These are phyloP conservation scores for Erysimum cheiranthoides DNA, from an alignment of 345 rosid species.

Conservation along the genomic window DNA sequence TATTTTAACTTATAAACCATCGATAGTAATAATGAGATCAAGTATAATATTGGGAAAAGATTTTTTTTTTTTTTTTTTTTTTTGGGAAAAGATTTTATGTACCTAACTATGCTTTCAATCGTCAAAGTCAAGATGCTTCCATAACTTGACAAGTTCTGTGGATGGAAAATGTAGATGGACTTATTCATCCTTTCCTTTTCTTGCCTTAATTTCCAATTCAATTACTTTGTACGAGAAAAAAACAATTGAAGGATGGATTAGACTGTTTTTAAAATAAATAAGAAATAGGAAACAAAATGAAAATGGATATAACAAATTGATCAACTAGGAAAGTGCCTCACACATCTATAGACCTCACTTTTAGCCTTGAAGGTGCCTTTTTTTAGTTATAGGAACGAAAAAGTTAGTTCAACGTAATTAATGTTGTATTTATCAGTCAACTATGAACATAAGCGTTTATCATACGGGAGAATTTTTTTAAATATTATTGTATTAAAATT, in stretches of 20 bases:
- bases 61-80: too few species aligned
- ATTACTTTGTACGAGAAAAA: background rate
- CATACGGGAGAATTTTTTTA: background rate
- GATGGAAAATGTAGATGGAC: conserved; percentile 7
- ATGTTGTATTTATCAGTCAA: conserved; percentile 21
- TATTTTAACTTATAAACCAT: conserved; percentile 8
- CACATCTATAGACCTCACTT: conserved; percentile 13
- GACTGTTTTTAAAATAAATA: background rate
- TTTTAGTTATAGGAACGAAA: conserved; percentile 3
- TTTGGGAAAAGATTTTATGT: conserved; percentile 2
- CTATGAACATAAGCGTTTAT: conserved; percentile 14
- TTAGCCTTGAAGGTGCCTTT: conserved; percentile 20
- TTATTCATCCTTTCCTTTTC: conserved; percentile 21
- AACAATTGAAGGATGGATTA: background rate
- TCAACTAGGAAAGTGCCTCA: conserved; percentile 8
- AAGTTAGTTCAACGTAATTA: conserved; percentile 1
- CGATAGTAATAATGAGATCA: conserved; percentile 22
- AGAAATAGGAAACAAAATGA: background rate
- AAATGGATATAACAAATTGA: background rate
- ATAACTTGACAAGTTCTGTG: conserved; percentile 19
- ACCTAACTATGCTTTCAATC: conserved; percentile 27
- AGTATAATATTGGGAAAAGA: conserved; percentile 7
- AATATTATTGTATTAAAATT: background rate
- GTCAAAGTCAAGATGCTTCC: conserved; percentile 35
- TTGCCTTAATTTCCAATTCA: conserved; percentile 9